These are phyloP conservation scores for Phyllosticta citribraziliensis DNA, from an alignment of 2,329 filamentous ascomycete genomes.

Conservation along the genomic window DNA sequence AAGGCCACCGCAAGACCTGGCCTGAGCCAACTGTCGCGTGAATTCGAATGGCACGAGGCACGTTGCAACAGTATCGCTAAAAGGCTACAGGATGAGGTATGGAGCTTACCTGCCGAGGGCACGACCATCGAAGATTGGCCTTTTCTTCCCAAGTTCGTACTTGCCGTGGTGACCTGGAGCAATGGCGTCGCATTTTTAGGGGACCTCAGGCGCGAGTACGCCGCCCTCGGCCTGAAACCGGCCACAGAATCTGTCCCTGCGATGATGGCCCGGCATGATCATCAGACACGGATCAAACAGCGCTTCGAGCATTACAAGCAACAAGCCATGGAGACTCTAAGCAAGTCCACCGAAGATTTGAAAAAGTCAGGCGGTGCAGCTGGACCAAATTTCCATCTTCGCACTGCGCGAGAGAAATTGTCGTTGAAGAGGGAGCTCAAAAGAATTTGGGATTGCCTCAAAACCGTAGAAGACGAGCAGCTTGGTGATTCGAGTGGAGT, in stretches of 20 bases:
- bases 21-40: background rate
- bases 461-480: too few relatives aligned
- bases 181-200: too few relatives aligned
- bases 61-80: background rate
- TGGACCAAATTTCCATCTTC: background rate
- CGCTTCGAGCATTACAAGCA: too few relatives aligned
- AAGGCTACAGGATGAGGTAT: background rate
- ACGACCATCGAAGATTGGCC: background rate
- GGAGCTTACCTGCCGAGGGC: background rate
- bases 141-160: background rate
- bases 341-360: too few relatives aligned
- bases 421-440: background rate
- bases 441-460: background rate
- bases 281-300: too few relatives aligned
- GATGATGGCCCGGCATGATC: too few relatives aligned
- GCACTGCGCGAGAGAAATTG: background rate
- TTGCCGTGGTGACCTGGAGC: too few relatives aligned
- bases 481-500: background rate
- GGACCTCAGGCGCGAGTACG: too few relatives aligned
- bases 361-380: too few relatives aligned
- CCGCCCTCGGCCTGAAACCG: too few relatives aligned
- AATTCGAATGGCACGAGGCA: background rate
- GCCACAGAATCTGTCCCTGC: too few relatives aligned
- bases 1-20: background rate
- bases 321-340: too few relatives aligned